Evolutionary conservation across 306 rosid species (phyloP).

Genomic region (Sicyos baderoa): DNA sequence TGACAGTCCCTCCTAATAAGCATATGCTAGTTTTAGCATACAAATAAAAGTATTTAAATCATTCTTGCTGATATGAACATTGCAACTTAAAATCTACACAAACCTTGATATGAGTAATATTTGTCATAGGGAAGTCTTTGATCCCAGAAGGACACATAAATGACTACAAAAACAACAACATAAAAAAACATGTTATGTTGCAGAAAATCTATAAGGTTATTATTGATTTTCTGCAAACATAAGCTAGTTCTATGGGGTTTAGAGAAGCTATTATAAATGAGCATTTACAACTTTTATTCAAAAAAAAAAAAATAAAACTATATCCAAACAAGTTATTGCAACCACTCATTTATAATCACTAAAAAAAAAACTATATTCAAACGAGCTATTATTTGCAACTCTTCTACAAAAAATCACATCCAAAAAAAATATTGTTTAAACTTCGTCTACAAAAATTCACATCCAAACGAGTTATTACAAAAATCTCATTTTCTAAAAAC

Average conservation of each 20-base stretch:
- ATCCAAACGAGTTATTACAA: too few species aligned
- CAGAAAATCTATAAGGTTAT: neutral
- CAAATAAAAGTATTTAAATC: neutral
- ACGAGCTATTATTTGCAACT: too few species aligned
- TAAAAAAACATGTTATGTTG: constrained; percentile 19
- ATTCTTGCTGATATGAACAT: neutral
- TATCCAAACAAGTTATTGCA: too few species aligned
- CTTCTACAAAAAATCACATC: too few species aligned
- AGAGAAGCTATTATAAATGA: too few species aligned
- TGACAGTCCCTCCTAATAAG: constrained; percentile 69
- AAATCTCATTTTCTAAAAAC: too few species aligned
- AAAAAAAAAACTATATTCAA: too few species aligned
- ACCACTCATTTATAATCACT: too few species aligned
- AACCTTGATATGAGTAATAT: constrained; percentile 77
- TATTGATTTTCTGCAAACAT: constrained; percentile 4
- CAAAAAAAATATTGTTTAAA: too few species aligned
- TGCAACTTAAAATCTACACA: constrained; percentile 3
- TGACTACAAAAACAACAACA: constrained; percentile 44
- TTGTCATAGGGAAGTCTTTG: constrained; percentile 83
- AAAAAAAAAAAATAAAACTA: too few species aligned
- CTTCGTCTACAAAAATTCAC: too few species aligned
- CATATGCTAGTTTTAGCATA: constrained; percentile 12
- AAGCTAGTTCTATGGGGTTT: neutral
- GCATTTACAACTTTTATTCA: too few species aligned
- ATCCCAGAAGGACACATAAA: constrained; percentile 99